Percentiles rank a stretch among this genome's conserved stretches.
Evolutionary conservation across 495 filamentous ascomycete species (phyloP).

Genomic region (Penicillium dipodomyicola): DNA sequence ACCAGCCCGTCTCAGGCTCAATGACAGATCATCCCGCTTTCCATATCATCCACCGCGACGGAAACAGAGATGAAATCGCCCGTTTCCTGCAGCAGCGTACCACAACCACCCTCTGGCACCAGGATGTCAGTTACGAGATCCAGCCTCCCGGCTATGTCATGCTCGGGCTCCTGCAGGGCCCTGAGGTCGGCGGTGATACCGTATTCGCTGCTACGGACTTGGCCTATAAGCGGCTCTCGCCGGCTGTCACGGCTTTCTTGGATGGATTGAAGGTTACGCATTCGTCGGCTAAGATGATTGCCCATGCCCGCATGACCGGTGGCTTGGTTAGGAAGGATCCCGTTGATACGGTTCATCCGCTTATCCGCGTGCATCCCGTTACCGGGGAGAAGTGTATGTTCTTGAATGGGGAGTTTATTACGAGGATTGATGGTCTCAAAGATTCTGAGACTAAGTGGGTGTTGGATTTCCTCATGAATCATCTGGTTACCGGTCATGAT

Average conservation of each 20-base stretch:
- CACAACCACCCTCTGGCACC: constrained; percentile 57
- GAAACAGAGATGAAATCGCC: constrained; percentile 54
- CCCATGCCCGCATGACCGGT: constrained; percentile 58
- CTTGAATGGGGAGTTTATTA: constrained; percentile 79
- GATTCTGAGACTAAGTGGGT: constrained; percentile 57
- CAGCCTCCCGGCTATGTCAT: constrained; percentile 58
- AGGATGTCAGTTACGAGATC: constrained; percentile 60
- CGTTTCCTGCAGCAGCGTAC: constrained; percentile 55
- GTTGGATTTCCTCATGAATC: constrained; percentile 85
- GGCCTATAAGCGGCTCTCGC: constrained; percentile 71
- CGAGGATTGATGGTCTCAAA: constrained; percentile 68
- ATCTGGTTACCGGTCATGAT: constrained; percentile 76
- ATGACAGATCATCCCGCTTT: constrained; percentile 55
- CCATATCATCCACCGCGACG: constrained; percentile 61
- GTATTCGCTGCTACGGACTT: constrained; percentile 73
- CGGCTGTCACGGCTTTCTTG: constrained; percentile 67
- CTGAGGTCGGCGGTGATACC: constrained; percentile 70
- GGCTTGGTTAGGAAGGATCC: constrained; percentile 69
- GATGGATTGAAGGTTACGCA: constrained; percentile 71
- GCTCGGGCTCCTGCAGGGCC: constrained; percentile 56
- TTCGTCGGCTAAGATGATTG: constrained; percentile 71
- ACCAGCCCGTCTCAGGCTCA: constrained; percentile 56
- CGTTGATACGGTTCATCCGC: constrained; percentile 66
- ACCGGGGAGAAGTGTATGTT: constrained; percentile 80
- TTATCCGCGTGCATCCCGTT: constrained; percentile 71